Evolutionary conservation across 2,329 filamentous ascomycete genomes (phyloP), one percentile per base, ranked within the genome.

Genomic region (Ophidiomyces ophidiicola): DNA sequence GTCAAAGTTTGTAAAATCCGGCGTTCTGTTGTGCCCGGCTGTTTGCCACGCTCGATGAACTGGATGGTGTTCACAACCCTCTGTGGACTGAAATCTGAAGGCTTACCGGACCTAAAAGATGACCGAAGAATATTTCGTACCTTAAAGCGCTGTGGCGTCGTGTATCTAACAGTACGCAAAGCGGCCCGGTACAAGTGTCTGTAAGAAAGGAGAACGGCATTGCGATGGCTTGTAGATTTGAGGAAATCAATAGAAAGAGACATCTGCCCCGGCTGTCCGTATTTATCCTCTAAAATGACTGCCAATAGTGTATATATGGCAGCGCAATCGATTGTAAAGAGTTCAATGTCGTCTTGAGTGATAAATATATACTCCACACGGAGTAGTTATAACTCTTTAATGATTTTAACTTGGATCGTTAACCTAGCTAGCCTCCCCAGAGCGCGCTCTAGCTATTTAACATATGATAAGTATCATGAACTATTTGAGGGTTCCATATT

Each of bases 111-210:
- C 41, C 64, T 59, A 52, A 67, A 69, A 18, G 63, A 50, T 6
- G 54, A 54, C 36, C 61, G 60, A 28, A 69, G 46, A 19, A 56
- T 60, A 36, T 66, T 56, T 36, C 66, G 66, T 12, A 75, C 53
- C 2, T 70, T 65, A 56, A 69, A 68, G 39, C 73, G 71, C 14
- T 68, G 65, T 7, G 75, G 75, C 33, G 64, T 67, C 1, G 74
- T 68, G 55, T 72, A 75, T 41, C 70, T 68, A 38, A 76, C 60
- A 3, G 71, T 71, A 37, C 66, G 66, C 14, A 78, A 58, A 6
- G 64, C 60, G 20, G 67, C 62, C 18, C 70, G 67, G 47, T 71
- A 72, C 29, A 79, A 60, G 39, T 69, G 63, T 43, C 75, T 70
- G 53, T 79, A 79, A 36, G 71, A 70, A 48, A 63, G 61, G 41